A percentile compares a stretch with the other conserved stretches of the same genome.
These are phyloP conservation scores for Pseudisothecium myosuroides DNA, from an alignment of 225 moss, liverwort and hornwort genomes.

Conservation along the genomic window DNA sequence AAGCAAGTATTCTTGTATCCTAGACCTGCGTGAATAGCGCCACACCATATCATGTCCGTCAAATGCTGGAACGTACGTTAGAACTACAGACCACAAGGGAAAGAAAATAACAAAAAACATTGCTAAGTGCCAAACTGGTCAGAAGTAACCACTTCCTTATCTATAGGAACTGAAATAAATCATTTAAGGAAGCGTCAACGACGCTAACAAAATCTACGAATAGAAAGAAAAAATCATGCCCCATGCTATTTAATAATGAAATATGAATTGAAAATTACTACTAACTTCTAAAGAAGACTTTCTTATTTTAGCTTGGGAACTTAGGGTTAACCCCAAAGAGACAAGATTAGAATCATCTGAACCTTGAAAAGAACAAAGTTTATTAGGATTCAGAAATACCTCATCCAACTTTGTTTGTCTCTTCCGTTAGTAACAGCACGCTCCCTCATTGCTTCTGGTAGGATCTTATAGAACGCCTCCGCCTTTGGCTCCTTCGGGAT, in stretches of 20 bases:
- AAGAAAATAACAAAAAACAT: neutral
- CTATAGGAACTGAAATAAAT: neutral
- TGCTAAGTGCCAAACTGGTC: neutral
- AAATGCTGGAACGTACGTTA: neutral
- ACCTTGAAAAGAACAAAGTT: neutral
- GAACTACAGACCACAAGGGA: neutral
- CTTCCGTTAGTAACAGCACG: constrained; percentile 10
- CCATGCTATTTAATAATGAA: neutral
- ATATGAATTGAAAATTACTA: neutral
- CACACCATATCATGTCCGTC: neutral
- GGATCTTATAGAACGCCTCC: constrained; percentile 9
- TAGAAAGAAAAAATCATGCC: neutral
- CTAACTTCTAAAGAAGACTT: neutral
- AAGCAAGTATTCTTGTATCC: constrained; percentile 50
- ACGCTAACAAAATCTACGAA: neutral
- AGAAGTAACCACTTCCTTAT: neutral
- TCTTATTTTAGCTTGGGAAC: neutral
- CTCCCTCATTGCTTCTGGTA: constrained; percentile 52
- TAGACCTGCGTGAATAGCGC: constrained; percentile 31
- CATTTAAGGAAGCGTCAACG: neutral
- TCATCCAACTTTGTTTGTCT: constrained; percentile 63
- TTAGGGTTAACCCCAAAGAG: neutral
- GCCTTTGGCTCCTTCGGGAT: constrained; percentile 31
- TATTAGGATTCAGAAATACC: constrained; percentile 14
- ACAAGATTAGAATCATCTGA: neutral